Conservation (phyloP, 2,329 filamentous ascomycete genomes). For the Akanthomyces dipterigenus region DNA sequence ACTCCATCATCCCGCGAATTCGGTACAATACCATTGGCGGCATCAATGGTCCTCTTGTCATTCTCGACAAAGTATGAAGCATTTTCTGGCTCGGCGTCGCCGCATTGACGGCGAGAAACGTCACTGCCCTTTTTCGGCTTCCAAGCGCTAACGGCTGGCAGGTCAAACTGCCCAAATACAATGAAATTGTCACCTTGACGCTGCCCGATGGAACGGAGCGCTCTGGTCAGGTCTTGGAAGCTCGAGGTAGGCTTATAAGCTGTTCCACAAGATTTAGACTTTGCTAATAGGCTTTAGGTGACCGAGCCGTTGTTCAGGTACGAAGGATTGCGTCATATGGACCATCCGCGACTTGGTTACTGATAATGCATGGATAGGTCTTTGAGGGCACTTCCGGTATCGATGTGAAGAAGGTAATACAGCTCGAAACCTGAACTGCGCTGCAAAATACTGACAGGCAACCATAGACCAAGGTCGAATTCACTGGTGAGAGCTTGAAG, state of each 20-base stretch:
- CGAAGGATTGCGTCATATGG: slow-evolving; percentile 16
- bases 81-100: background rate
- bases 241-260: slow-evolving; percentile 63
- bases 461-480: slow-evolving; percentile 85
- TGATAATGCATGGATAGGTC: slow-evolving; percentile 51
- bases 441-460: slow-evolving; percentile 19
- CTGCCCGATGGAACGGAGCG: slow-evolving; percentile 91
- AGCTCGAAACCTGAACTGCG: background rate
- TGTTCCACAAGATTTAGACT: slow-evolving; percentile 17
- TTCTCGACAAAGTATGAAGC: slow-evolving; percentile 77
- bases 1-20: slow-evolving; percentile 56
- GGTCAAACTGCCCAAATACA: slow-evolving; percentile 97
- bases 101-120: background rate
- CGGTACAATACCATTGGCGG: slow-evolving; percentile 98
- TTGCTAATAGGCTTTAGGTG: slow-evolving; percentile 49
- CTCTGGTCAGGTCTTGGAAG: slow-evolving; percentile 93
- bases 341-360: slow-evolving; percentile 18
- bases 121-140: background rate
- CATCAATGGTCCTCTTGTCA: slow-evolving; percentile 95
- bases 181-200: slow-evolving; percentile 95
- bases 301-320: slow-evolving; percentile 93
- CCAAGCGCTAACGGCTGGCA: slow-evolving; percentile 29
- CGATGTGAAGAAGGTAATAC: slow-evolving; percentile 91
- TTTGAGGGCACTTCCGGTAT: slow-evolving; percentile 97
- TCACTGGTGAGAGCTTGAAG: slow-evolving; percentile 94